Conservation (phyloP, 1,284 basidiomycete genomes). For the Boletus smithii region DNA sequence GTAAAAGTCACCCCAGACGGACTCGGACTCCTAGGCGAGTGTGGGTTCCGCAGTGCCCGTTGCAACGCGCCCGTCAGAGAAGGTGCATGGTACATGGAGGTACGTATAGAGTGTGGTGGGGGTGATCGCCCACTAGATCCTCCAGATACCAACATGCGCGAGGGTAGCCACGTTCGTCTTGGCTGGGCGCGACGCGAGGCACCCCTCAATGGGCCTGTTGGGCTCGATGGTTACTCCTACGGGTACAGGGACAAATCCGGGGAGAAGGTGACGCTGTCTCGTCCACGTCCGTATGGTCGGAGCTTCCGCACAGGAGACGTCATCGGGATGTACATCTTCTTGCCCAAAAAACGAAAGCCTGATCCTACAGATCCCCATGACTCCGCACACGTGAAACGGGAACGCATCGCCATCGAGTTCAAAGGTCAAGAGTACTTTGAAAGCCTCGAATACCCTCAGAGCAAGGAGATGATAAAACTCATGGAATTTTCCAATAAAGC, state of each 20-base stretch:
- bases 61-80: conserved; percentile 87
- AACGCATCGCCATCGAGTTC: conserved; percentile 90
- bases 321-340: conserved; percentile 88
- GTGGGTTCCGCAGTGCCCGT: conserved; percentile 88
- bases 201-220: conserved; percentile 87
- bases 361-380: conserved; percentile 62
- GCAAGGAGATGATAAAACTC: conserved; percentile 92
- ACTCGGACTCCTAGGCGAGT: conserved; percentile 73
- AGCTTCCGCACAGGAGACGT: conserved; percentile 83
- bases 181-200: conserved; percentile 94
- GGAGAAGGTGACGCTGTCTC: conserved; percentile 84
- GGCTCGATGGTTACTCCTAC: conserved; percentile 93
- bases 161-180: conserved; percentile 83
- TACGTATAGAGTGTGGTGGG: conserved; percentile 75
- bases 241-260: conserved; percentile 89
- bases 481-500: conserved; percentile 69
- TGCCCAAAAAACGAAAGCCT: conserved; percentile 65
- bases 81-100: conserved; percentile 95
- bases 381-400: conserved; percentile 74
- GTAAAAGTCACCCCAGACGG: conserved; percentile 83
- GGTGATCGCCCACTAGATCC: conserved; percentile 49
- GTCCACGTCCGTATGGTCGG: conserved; percentile 74
- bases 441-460: conserved; percentile 83
- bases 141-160: conserved; percentile 44
- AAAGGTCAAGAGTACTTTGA: conserved; percentile 98